These are phyloP conservation scores for Sporothrix pallida DNA, from an alignment of 2,329 filamentous ascomycete genomes.

Conservation along the genomic window DNA sequence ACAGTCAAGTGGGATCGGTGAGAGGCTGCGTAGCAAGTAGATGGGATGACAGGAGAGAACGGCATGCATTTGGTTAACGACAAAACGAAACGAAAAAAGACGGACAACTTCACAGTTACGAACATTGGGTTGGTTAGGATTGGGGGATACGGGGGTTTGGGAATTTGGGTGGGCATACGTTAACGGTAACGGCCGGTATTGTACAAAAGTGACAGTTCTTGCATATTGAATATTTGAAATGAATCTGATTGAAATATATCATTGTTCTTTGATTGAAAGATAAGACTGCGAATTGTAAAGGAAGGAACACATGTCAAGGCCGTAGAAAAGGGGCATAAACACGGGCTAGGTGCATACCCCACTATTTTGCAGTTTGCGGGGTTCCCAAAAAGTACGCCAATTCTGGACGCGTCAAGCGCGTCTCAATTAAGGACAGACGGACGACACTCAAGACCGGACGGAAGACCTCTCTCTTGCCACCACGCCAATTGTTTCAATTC, in stretches of 20 bases:
- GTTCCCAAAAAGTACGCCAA: not conserved
- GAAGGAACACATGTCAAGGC: not conserved
- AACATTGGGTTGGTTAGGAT: not conserved
- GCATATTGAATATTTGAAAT: too few relatives aligned
- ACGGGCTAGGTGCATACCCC: conserved; percentile 21
- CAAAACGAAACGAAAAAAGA: not conserved
- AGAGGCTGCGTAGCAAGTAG: not conserved
- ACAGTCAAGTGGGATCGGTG: conserved; percentile 31
- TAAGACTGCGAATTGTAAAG: not conserved
- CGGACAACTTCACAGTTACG: conserved; percentile 21
- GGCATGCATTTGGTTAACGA: not conserved
- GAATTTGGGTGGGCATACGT: not conserved
- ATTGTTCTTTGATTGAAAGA: not conserved
- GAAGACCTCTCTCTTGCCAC: too few relatives aligned
- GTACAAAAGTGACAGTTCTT: too few relatives aligned
- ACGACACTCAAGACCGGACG: not conserved
- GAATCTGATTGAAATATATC: not conserved
- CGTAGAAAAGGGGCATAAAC: not conserved
- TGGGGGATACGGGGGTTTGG: not conserved
- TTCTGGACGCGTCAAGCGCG: conserved; percentile 16
- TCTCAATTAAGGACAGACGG: not conserved
- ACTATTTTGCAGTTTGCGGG: conserved; percentile 5
- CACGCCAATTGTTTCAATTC: too few relatives aligned
- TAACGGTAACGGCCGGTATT: too few relatives aligned
- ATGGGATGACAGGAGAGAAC: not conserved